These are phyloP conservation scores for Entophlyctis luteolus DNA, from an alignment of 192 early-diverging fungal genomes.

Conservation along the genomic window DNA sequence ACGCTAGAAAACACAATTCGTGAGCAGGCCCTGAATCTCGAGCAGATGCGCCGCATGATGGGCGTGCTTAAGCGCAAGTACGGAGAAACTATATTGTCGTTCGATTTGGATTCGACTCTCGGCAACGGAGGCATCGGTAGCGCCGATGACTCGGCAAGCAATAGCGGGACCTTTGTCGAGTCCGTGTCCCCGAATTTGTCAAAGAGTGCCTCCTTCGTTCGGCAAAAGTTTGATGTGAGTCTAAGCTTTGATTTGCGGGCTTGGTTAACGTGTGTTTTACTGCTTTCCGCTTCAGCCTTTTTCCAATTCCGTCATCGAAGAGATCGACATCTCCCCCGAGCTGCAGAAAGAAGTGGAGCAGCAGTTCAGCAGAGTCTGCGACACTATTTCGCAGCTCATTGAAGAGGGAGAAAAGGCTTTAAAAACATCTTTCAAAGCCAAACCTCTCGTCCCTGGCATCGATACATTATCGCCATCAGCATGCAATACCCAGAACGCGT, in stretches of 20 bases:
- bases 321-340: neutral
- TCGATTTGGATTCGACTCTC: neutral
- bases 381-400: conserved; percentile 31
- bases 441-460: neutral
- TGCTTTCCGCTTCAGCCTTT: neutral
- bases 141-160: neutral
- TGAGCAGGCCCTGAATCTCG: conserved; percentile 39
- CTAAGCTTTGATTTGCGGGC: too few species aligned
- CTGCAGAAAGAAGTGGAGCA: conserved; percentile 23
- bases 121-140: too few species aligned
- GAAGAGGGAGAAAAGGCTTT: conserved; percentile 26
- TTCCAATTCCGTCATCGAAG: neutral
- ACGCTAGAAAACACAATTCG: conserved; percentile 49
- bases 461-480: neutral
- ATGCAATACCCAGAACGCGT: neutral
- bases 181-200: too few species aligned
- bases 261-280: too few species aligned
- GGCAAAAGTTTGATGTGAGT: too few species aligned
- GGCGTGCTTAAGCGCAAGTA: conserved; percentile 20
- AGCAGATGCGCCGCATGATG: conserved; percentile 32
- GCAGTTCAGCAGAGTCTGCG: conserved; percentile 29
- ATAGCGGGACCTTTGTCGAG: too few species aligned
- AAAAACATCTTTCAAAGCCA: neutral
- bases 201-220: too few species aligned
- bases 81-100: neutral